Conservation (phyloP, 2,329 filamentous ascomycete species). For the Neophaeococcomyces mojaviensis region DNA sequence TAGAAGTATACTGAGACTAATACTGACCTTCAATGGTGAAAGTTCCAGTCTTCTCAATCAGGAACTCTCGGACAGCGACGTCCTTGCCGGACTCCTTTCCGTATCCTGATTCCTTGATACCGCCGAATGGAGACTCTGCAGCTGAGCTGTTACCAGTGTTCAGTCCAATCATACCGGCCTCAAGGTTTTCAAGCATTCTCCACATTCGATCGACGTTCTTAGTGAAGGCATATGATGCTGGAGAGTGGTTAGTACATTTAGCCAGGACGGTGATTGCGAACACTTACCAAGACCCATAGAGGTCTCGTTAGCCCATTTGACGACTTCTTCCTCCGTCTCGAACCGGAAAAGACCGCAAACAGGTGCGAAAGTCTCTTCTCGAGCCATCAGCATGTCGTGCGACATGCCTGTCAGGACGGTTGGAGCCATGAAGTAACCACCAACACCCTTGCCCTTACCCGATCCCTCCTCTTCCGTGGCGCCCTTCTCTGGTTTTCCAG, state of each 20-base stretch:
- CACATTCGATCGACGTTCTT: constrained; percentile 60
- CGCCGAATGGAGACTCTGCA: constrained; percentile 59
- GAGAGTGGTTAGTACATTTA: constrained; percentile 49
- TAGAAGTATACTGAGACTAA: constrained; percentile 22
- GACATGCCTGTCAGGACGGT: constrained; percentile 57
- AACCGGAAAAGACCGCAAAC: constrained; percentile 58
- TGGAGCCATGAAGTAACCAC: constrained; percentile 63
- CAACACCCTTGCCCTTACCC: constrained; percentile 33
- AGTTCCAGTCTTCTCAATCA: constrained; percentile 59
- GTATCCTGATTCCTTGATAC: constrained; percentile 61
- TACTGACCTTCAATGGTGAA: constrained; percentile 53
- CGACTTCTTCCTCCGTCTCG: constrained; percentile 57
- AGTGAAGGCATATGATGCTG: constrained; percentile 60
- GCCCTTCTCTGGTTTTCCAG: constrained; percentile 31
- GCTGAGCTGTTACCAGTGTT: constrained; percentile 53
- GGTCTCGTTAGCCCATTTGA: constrained; percentile 31
- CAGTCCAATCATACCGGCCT: constrained; percentile 62
- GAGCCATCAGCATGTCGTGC: constrained; percentile 48
- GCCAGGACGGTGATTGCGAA: constrained; percentile 48
- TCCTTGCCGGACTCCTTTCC: constrained; percentile 62
- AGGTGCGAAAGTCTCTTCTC: constrained; percentile 60
- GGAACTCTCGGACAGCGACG: constrained; percentile 55
- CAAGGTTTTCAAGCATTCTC: constrained; percentile 59
- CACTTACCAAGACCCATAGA: constrained; percentile 18
- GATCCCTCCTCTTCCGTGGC: constrained; percentile 44